These are phyloP conservation scores for Galerina sulciceps DNA, from an alignment of 768 basidiomycete genomes.

Conservation along the genomic window DNA sequence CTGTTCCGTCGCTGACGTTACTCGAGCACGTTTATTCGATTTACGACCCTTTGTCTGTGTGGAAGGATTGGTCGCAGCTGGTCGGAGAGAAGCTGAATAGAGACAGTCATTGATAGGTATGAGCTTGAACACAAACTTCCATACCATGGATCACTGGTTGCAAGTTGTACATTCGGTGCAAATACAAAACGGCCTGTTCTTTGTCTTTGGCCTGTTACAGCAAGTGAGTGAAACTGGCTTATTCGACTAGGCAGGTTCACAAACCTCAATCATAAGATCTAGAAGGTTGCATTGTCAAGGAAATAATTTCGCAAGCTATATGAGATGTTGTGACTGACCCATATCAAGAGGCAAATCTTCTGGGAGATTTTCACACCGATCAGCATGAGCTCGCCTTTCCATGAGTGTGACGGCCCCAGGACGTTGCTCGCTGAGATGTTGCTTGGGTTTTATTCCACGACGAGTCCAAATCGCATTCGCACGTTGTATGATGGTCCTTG, in stretches of 20 bases:
- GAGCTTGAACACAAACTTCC: slow-evolving; percentile 18
- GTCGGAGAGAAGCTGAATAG: slow-evolving; percentile 45
- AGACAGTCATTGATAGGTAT: background rate
- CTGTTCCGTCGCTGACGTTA: slow-evolving; percentile 15
- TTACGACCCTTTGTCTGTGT: slow-evolving; percentile 51
- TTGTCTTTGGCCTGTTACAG: slow-evolving; percentile 74
- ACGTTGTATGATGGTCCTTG: slow-evolving; percentile 69
- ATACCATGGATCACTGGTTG: slow-evolving; percentile 64
- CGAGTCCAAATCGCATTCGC: slow-evolving; percentile 75
- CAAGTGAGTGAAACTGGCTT: slow-evolving; percentile 11
- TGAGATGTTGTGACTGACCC: slow-evolving; percentile 40
- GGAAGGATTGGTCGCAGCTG: slow-evolving; percentile 42
- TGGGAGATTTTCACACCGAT: slow-evolving; percentile 76
- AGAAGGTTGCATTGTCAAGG: slow-evolving; percentile 16
- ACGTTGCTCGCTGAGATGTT: slow-evolving; percentile 91
- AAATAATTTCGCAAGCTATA: slow-evolving; percentile 7
- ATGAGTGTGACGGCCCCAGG: slow-evolving; percentile 81
- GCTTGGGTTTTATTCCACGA: slow-evolving; percentile 86
- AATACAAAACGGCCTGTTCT: slow-evolving; percentile 90
- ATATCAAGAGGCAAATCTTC: slow-evolving; percentile 68
- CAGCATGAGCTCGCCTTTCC: slow-evolving; percentile 87
- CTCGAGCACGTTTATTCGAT: slow-evolving; percentile 38
- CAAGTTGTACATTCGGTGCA: slow-evolving; percentile 79
- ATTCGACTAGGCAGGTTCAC: background rate
- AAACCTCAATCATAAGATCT: slow-evolving; percentile 87